Base-by-base conservation (phyloP, 2,329 filamentous ascomycete genomes). In the Aspergillus viridinutans region DNA sequence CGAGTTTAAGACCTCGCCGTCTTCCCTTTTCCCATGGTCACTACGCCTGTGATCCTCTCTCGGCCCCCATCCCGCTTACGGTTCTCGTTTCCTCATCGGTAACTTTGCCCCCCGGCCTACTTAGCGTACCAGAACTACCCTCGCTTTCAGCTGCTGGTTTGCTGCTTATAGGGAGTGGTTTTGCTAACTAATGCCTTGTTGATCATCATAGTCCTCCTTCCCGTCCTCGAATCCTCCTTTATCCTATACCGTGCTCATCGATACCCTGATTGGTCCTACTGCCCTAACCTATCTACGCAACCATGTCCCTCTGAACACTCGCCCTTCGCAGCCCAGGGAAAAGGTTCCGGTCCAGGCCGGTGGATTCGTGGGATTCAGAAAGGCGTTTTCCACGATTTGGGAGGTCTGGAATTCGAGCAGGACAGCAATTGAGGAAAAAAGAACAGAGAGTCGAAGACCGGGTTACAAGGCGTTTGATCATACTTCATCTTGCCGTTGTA, bases 231-330 rank as follows among this genome's bases (percentile, higher is more conserved):
- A 49, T 57, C 53, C 53, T 54, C 55, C 26, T 58, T 42, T 50
- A 56, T 45, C 49, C 59, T 45, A 35, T 49, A 25, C 49, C 40
- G 29, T 59, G 56, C 52, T 54, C 48, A 40, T 53, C 55, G 56
- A 29, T 60, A 49, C 52, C 55, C 52, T 42, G 54, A 55, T 54
- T 50, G 45, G 48, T 50, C 47, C 57, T n/a, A 38, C 48, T 45
- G 20, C 49, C 52, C n/a, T 43, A 28, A 20, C 32, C 51, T 32
- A 56, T 57, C 53, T 29, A 47, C 47, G 35, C 64, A 62, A 64
- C 53, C 66, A 72, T 72, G 70, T 62, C 65, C 59, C 66, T 71
- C 52, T 72, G 67, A 64, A 54, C 49, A 28, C 45, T 47, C 59
- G 52, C 52, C 55, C 58, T 56, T 55, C 53, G 52, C 50, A 56